Conservation (phyloP, 1,284 basidiomycete species). For the Coniferiporia sulphurascens region DNA sequence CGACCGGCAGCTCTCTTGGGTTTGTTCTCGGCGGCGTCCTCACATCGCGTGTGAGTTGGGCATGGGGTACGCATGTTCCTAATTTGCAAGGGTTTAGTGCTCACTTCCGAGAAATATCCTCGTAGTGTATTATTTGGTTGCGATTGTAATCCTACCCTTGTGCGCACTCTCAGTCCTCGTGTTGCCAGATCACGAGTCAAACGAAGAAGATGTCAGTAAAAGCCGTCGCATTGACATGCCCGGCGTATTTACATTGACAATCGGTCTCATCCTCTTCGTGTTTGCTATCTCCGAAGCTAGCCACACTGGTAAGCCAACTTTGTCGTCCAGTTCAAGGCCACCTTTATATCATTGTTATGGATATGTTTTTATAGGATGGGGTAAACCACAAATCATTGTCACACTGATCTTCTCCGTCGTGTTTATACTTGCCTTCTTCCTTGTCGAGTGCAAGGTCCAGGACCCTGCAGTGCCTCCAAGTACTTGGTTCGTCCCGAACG, state of each 20-base stretch:
- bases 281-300: constrained; percentile 17
- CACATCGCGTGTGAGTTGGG: constrained; percentile 30
- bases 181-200: not conserved
- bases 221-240: not conserved
- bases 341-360: constrained; percentile 8
- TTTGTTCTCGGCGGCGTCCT: constrained; percentile 41
- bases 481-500: constrained; percentile 6
- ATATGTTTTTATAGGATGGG: constrained; percentile 21
- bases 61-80: constrained; percentile 30
- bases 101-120: constrained; percentile 29
- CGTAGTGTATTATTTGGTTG: constrained; percentile 23
- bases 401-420: constrained; percentile 22
- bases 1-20: constrained; percentile 34
- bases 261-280: constrained; percentile 18
- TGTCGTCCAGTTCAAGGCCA: not conserved
- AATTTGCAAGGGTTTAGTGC: not conserved
- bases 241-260: constrained; percentile 6
- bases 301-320: not conserved
- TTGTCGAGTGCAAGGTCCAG: constrained; percentile 18
- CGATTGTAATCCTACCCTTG: constrained; percentile 31
- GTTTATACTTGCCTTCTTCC: constrained; percentile 19
- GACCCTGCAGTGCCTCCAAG: constrained; percentile 19
- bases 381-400: constrained; percentile 20
- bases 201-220: not conserved
- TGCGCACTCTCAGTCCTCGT: constrained; percentile 1